These are phyloP conservation scores for Amniculicola lignicola DNA, from an alignment of 495 filamentous ascomycete species.

Conservation along the genomic window DNA sequence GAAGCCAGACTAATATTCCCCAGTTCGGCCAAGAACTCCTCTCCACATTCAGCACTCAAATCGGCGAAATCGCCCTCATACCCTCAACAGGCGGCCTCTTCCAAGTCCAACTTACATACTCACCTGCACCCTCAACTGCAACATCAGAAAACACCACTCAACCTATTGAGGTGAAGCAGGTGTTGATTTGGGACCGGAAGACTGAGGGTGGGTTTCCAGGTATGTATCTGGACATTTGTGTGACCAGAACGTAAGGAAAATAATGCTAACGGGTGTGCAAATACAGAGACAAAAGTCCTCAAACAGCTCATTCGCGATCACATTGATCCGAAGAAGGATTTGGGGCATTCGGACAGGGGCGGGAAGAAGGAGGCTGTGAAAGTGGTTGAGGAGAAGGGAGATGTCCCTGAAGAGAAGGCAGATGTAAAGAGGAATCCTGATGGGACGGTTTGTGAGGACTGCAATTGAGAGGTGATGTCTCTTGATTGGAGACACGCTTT, in stretches of 20 bases:
- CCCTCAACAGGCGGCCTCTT: slow-evolving; percentile 85
- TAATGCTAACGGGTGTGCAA: background rate
- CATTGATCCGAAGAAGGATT: slow-evolving; percentile 68
- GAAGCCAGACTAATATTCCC: background rate
- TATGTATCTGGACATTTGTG: slow-evolving; percentile 41
- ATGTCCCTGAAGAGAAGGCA: background rate
- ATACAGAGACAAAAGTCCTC: slow-evolving; percentile 80
- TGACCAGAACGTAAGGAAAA: slow-evolving; percentile 5
- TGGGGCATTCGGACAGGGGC: slow-evolving; percentile 64
- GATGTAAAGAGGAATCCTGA: slow-evolving; percentile 23
- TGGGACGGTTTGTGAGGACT: slow-evolving; percentile 29
- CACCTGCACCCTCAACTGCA: no score
- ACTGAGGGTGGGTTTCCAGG: slow-evolving; percentile 85
- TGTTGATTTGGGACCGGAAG: slow-evolving; percentile 85
- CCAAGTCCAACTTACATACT: slow-evolving; percentile 38
- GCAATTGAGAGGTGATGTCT: no score
- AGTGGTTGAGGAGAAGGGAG: background rate
- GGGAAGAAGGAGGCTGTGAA: slow-evolving; percentile 25
- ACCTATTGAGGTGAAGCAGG: slow-evolving; percentile 43
- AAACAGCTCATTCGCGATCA: slow-evolving; percentile 84
- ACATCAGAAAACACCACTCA: no score
- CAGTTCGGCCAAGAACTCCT: slow-evolving; percentile 96
- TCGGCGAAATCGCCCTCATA: slow-evolving; percentile 89
- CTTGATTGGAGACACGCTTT: no score
- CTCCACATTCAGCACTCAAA: slow-evolving; percentile 81